Percentiles rank a stretch among this genome's conserved stretches.
These are phyloP conservation scores for Beta lomatogona DNA, from an alignment of 179 eudicot species.

Conservation along the genomic window DNA sequence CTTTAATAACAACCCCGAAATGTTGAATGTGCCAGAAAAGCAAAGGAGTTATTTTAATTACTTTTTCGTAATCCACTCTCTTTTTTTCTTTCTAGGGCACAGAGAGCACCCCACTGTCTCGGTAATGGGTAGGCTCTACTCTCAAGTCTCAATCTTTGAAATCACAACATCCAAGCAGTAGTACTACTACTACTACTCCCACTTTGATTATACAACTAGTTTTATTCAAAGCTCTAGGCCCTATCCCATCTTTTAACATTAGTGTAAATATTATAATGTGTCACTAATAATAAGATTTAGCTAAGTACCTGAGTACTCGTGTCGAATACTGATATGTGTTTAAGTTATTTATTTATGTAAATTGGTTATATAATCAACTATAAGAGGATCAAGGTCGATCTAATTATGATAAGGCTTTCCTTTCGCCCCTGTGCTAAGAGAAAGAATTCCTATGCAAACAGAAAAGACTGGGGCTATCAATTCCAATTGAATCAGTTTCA, in stretches of 20 bases:
- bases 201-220: not conserved
- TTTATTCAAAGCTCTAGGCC: slow-evolving; percentile 7
- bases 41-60: slow-evolving; percentile 3
- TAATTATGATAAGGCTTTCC: too few relatives aligned
- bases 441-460: too few relatives aligned
- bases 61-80: not conserved
- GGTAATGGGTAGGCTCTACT: slow-evolving; percentile 27
- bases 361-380: too few relatives aligned
- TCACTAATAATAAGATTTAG: too few relatives aligned
- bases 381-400: too few relatives aligned
- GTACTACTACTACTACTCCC: not conserved
- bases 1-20: slow-evolving; percentile 6
- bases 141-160: slow-evolving; percentile 21
- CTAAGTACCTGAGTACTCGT: too few relatives aligned
- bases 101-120: slow-evolving; percentile 34
- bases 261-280: not conserved
- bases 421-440: too few relatives aligned
- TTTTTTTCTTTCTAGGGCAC: slow-evolving; percentile 13
- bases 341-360: too few relatives aligned
- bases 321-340: too few relatives aligned
- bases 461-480: too few relatives aligned
- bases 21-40: slow-evolving; percentile 29
- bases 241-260: slow-evolving; percentile 1
- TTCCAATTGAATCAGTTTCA: too few relatives aligned
- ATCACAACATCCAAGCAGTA: slow-evolving; percentile 11